Evolutionary conservation across 2,329 filamentous ascomycete species (phyloP).

Genomic region (Exophiala sp.): DNA sequence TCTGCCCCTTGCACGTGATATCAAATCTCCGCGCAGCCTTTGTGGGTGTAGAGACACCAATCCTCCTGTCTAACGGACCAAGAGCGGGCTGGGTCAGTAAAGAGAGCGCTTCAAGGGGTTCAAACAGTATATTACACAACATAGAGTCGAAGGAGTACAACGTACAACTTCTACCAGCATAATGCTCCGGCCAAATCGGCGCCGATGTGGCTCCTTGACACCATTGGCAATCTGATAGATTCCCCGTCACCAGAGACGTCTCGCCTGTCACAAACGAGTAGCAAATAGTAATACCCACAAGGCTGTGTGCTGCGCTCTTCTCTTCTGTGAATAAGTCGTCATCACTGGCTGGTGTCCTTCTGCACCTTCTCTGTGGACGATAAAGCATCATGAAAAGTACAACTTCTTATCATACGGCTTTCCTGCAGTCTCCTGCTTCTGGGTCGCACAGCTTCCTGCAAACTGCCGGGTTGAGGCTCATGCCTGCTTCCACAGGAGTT

Average conservation of each 20-base stretch:
- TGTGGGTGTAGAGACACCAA: too few species aligned
- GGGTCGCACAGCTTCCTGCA: background rate
- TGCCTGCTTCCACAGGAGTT: background rate
- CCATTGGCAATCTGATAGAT: slow-evolving; percentile 1
- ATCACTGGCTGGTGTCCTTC: background rate
- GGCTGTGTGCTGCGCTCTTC: background rate
- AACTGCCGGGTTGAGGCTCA: background rate
- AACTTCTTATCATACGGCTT: background rate
- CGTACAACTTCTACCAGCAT: background rate
- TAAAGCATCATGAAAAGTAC: background rate
- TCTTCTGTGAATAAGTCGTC: background rate
- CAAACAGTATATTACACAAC: too few species aligned
- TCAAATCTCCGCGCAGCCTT: background rate
- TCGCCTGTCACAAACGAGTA: background rate
- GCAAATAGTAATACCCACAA: background rate
- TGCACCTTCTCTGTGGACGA: too few species aligned
- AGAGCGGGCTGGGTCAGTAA: too few species aligned
- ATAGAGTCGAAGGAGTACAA: background rate
- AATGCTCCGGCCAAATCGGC: background rate
- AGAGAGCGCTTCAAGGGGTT: too few species aligned
- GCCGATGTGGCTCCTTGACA: slow-evolving; percentile 1
- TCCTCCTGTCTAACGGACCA: too few species aligned
- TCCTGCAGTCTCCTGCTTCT: background rate
- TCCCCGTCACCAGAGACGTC: background rate
- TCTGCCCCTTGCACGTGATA: background rate